Evolutionary conservation across 345 rosid species (phyloP).

Genomic region (Pelargonium nanum): DNA sequence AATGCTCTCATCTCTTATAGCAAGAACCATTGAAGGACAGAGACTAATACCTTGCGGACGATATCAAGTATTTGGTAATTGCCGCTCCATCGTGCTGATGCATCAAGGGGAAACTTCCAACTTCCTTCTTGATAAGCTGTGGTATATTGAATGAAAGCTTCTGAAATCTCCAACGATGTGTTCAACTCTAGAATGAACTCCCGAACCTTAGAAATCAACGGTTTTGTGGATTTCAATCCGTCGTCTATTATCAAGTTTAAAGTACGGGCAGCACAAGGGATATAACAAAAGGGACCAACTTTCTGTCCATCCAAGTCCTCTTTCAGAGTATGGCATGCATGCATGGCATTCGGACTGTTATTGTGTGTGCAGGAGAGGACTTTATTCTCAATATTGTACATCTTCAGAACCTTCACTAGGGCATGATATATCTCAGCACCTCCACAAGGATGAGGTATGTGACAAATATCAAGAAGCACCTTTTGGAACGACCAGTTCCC

Average conservation of each 20-base stretch:
- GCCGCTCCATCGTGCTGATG: constrained; percentile 82
- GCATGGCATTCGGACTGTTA: constrained; percentile 66
- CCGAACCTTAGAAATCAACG: constrained; percentile 59
- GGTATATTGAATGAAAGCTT: constrained; percentile 52
- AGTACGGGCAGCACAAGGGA: constrained; percentile 88
- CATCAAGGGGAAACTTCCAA: constrained; percentile 79
- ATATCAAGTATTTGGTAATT: constrained; percentile 86
- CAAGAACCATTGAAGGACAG: constrained; percentile 7
- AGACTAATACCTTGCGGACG: constrained; percentile 48
- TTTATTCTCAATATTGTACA: constrained; percentile 57
- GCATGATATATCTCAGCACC: constrained; percentile 54
- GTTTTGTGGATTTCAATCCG: constrained; percentile 63
- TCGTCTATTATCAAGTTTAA: constrained; percentile 69
- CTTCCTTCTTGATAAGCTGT: constrained; percentile 74
- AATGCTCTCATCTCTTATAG: neutral
- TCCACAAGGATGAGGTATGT: constrained; percentile 65
- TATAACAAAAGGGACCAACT: constrained; percentile 66
- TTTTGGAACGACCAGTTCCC: constrained; percentile 64
- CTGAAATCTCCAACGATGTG: constrained; percentile 47
- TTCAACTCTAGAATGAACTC: constrained; percentile 70
- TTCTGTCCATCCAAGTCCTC: constrained; percentile 66
- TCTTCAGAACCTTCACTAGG: constrained; percentile 52
- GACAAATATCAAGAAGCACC: constrained; percentile 68
- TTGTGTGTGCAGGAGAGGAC: constrained; percentile 82
- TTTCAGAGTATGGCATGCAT: constrained; percentile 69